Base-by-base conservation (phyloP, 768 basidiomycete genomes). In the Lentinula boryana region DNA sequence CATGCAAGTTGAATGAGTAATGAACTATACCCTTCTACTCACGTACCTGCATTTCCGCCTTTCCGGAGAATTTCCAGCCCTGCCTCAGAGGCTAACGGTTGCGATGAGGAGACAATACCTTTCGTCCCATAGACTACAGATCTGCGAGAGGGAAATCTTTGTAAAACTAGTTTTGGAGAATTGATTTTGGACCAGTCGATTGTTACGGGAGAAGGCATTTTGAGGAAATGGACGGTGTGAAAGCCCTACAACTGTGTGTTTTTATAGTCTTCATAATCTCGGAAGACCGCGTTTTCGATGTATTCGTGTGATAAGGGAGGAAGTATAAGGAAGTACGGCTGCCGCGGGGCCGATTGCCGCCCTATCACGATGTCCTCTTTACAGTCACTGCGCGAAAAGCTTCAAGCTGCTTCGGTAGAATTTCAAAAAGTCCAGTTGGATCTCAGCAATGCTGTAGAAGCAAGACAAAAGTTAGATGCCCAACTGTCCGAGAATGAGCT, bases 11-110 rank as follows among this genome's bases (percentile, higher is more conserved):
- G 31, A 23, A 35, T 21, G 10, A 51, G 36, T 38, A 40, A 5
- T 27, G 7, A 40, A 12, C 32, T n/a, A 16, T 13, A 40, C 21
- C 27, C 5, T 18, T 12, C 35, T 12, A 43, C 4, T 13, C 49
- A 62, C 78, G 51, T 68, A 91, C 93, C 95, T 66, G 96, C 96
- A 76, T 99, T 99, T 56, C 97, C 97, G 12, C 97, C 97, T 71
- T 88, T 89, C 57, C 87, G 80, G 27, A 99, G 76, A 64, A 99
- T 91, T 73, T 97, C 94, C 33, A 98, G 72, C 0, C 96, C 97
- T 16, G 93, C 95, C 69, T 91, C 89, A 15, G 88, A 87, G 1
- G 97, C 97, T 41, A 94, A 79, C 52, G 97, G 93, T 69, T 99
- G 97, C 27, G 91, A 90, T 32, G 88, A 89, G 7, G 93, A 84